Evolutionary conservation across 2,329 filamentous ascomycete species (phyloP), one percentile per base, ranked within the genome.

Genomic region (Colletotrichum brevisporum): DNA sequence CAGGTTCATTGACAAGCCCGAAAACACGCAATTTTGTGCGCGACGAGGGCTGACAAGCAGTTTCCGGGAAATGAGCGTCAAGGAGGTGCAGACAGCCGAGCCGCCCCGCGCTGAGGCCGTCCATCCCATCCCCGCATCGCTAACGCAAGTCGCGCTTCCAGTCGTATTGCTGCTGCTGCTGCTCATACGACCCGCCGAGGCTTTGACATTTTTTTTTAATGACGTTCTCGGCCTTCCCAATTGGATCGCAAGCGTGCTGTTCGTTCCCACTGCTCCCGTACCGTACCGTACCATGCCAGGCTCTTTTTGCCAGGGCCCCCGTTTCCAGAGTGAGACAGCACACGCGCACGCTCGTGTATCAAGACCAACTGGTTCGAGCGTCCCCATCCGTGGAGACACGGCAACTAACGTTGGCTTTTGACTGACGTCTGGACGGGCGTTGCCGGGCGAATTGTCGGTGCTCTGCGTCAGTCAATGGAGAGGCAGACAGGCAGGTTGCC

Each of bases 321-420:
- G 62, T 69, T 67, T 67, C 61, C 63, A 56, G 67, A 69, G 55
- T 69, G 67, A 69, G 55, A 67, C 58, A 63, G 45, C 12, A 27
- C 43, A 50, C 41, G 43, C 60, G 53, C 58, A 58, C 12, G 21
- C 43, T 55, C 41, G 43, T 66, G 53, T 64, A 58, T 67, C 55
- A 51, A 66, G 43, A 69, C 62, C 45, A 43, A n/a, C 26, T 27
- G 15, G 39, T 45, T 18, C 39, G 24, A 26, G 16, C 36, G 41
- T 24, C 2, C 41, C 26, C 51, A 18, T 43, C 24, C 31, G 36
- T 36, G 36, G 31, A 41, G 12, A 47, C 57, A 52, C 21, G 47
- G 53, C 48, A 41, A 31, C 39, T 16, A 48, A 45, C 48, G 24
- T 26, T 51, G 10, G 47, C 47, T 12, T 21, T 13, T 3, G 6